Evolutionary conservation across 495 filamentous ascomycete species (phyloP), one percentile per base, ranked within the genome.

Genomic region (Acidomyces sp.): DNA sequence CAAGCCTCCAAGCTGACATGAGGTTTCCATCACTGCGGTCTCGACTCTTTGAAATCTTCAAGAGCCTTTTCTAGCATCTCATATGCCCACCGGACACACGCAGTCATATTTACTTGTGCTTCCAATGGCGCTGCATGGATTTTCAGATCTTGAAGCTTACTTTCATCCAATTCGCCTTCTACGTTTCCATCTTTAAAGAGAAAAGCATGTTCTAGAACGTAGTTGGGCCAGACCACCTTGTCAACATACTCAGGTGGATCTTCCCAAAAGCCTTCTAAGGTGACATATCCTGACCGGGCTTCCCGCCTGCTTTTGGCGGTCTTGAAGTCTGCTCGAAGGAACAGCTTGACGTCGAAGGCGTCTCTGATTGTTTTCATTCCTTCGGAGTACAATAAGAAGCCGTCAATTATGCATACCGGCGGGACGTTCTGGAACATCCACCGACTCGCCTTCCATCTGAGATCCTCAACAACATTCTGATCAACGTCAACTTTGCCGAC

Each of bases 201-300:
- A 64, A 77, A 85, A 40, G 62, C 57, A 63, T 96, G 85, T 56
- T 80, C 70, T 49, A 67, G 64, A 16, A 80, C 82, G 57, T 93
- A 96, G 45, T 85, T 82, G 20, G 86, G 87, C 90, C 90, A 97
- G 3, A 97, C 90, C 41, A 97, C 70, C 61, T 80, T 70, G 51
- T 97, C 90, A 32, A 95, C 85, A 60, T 95, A 97, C 0, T 83
- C 86, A 1, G 81, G 82, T 1, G 90, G 90, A 57, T 97, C 90
- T 15, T 43, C 35, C 90, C 88, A 97, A 63, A 93, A 95, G 12
- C 87, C 87, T 57, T 75, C 73, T 7, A 74, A 58, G 21, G 85
- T 95, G 17, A 87, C 84, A 65, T 95, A 97, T 24, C 83, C 85
- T 49, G 65, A 74, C 53, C 90, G 63, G 2, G 72, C 71, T 54